Conservation (phyloP, 139 green algal species). For the Nannochloris sp. region DNA sequence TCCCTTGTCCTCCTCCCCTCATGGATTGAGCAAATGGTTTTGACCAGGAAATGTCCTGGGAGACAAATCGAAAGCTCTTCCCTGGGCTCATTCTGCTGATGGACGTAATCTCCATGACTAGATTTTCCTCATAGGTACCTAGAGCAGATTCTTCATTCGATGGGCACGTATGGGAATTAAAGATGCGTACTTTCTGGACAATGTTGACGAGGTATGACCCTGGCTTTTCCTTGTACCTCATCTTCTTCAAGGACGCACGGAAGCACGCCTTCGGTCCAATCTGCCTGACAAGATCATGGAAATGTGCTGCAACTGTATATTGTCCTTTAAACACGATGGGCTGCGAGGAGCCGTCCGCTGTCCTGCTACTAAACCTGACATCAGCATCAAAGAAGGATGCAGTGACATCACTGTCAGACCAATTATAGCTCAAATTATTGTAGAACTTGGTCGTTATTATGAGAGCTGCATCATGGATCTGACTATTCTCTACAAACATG, state of each 20-base stretch:
- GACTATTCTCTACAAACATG: conserved; percentile 19
- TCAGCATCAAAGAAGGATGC: conserved; percentile 25
- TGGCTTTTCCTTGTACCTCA: background rate
- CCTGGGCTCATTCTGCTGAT: conserved; percentile 7
- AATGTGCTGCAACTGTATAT: conserved; percentile 30
- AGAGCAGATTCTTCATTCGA: conserved; percentile 40
- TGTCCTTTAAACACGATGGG: conserved; percentile 13
- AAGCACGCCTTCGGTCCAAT: background rate
- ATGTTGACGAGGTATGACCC: background rate
- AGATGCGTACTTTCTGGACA: background rate
- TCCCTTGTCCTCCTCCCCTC: background rate
- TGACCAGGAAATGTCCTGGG: conserved; percentile 6
- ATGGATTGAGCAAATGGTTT: conserved; percentile 1
- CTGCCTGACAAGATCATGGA: conserved; percentile 16
- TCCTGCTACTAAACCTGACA: background rate
- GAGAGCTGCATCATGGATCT: conserved; percentile 14
- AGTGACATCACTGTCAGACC: conserved; percentile 12
- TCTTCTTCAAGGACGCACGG: background rate
- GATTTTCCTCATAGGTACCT: conserved; percentile 4
- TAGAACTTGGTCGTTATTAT: conserved; percentile 17
- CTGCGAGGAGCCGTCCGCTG: background rate
- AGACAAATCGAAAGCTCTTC: background rate
- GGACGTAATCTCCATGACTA: conserved; percentile 1
- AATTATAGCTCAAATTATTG: conserved; percentile 27
- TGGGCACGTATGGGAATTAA: too few relatives aligned